Conservation (phyloP, 2,329 filamentous ascomycete genomes). For the Byssochlamys sp. region DNA sequence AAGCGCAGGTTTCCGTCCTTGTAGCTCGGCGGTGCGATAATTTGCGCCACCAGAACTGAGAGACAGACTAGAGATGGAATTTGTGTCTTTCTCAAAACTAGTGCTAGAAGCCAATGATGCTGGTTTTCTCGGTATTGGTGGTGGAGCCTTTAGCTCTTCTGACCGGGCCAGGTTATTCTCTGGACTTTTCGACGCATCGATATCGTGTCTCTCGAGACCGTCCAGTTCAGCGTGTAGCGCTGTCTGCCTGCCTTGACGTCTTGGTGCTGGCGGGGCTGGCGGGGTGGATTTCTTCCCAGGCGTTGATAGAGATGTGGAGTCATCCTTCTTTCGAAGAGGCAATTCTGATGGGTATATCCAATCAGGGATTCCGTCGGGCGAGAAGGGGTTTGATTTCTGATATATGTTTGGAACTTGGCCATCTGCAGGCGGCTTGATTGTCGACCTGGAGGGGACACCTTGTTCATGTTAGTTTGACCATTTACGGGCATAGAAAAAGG, state of each 20-base stretch:
- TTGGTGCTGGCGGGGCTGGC: slow-evolving; percentile 17
- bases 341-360: slow-evolving; percentile 52
- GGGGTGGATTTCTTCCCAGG: background rate
- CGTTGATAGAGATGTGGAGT: background rate
- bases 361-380: slow-evolving; percentile 62
- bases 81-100: background rate
- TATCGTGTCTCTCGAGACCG: background rate
- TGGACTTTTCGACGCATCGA: background rate
- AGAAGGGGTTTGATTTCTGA: slow-evolving; percentile 73
- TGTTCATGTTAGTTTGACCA: slow-evolving; percentile 11
- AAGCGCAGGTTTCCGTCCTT: background rate
- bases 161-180: background rate
- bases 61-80: background rate
- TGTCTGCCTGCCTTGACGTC: slow-evolving; percentile 9
- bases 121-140: slow-evolving; percentile 56
- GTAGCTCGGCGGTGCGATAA: background rate
- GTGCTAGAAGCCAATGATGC: slow-evolving; percentile 26
- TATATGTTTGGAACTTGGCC: slow-evolving; percentile 61
- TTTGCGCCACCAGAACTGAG: background rate
- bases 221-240: background rate
- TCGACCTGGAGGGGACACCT: slow-evolving; percentile 66
- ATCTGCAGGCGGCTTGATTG: slow-evolving; percentile 55
- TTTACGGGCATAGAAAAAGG: background rate
- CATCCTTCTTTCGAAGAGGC: slow-evolving; percentile 7
- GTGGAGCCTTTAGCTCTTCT: slow-evolving; percentile 29